A percentile compares a stretch with the other conserved stretches of the same genome.
Evolutionary conservation across 1,284 basidiomycete genomes (phyloP).

Genomic region (Malassezia brasiliensis): DNA sequence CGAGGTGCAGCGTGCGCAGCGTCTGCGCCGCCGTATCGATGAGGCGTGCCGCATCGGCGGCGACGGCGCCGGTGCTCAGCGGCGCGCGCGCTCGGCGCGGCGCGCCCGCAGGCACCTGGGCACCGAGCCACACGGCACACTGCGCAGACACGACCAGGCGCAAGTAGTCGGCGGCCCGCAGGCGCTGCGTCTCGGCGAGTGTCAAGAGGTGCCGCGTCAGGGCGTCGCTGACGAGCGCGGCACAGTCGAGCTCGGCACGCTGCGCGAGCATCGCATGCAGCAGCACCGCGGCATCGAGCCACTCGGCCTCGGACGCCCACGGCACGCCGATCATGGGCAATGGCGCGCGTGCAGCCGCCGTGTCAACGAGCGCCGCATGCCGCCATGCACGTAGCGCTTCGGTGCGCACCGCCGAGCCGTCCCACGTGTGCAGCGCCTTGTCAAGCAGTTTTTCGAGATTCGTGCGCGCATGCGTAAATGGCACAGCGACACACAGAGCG

Average conservation of each 20-base stretch:
- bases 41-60: conserved; percentile 20
- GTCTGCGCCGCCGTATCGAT: conserved; percentile 55
- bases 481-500: conserved; percentile 72
- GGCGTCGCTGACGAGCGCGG: conserved; percentile 27
- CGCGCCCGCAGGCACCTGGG: not conserved
- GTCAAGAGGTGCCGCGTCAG: conserved; percentile 25
- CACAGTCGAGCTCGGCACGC: conserved; percentile 23
- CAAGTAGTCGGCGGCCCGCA: conserved; percentile 36
- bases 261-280: conserved; percentile 36
- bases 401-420: conserved; percentile 11
- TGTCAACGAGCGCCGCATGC: conserved; percentile 5
- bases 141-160: conserved; percentile 34
- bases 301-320: conserved; percentile 16
- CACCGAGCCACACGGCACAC: conserved; percentile 27
- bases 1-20: conserved; percentile 64
- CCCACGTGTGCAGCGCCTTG: conserved; percentile 25
- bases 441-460: conserved; percentile 61
- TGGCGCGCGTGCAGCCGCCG: not conserved
- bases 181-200: conserved; percentile 17
- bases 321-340: conserved; percentile 5
- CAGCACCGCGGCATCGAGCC: conserved; percentile 25
- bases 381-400: conserved; percentile 8
- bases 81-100: conserved; percentile 13
- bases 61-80: not conserved
- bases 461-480: conserved; percentile 75